Conservation (phyloP, 805 yeast genomes). For the Wickerhamiella brachini region DNA sequence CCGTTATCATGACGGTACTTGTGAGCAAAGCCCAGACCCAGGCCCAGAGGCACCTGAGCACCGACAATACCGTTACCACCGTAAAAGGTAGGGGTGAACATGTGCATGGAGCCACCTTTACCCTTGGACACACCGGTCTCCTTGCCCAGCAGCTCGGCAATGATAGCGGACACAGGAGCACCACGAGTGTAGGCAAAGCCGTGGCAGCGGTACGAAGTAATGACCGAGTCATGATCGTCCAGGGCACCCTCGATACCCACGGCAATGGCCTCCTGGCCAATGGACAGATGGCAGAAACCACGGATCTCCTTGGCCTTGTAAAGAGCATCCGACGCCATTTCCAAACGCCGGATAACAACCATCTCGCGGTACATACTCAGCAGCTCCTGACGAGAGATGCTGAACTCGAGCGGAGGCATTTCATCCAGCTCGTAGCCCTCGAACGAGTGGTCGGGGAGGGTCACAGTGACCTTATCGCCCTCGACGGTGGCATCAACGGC, state of each 20-base stretch:
- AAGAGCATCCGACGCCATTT: constrained; percentile 96
- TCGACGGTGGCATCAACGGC: background rate
- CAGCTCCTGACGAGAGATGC: constrained; percentile 66
- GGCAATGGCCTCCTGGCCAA: constrained; percentile 98
- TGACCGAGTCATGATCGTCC: constrained; percentile 69
- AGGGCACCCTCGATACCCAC: constrained; percentile 96
- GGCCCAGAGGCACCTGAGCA: constrained; percentile 97
- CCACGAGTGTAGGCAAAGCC: constrained; percentile 97
- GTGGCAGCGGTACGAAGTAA: constrained; percentile 98
- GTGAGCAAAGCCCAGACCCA: constrained; percentile 97
- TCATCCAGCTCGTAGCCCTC: constrained; percentile 71
- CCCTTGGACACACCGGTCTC: constrained; percentile 91
- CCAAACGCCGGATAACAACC: constrained; percentile 84
- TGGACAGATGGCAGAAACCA: constrained; percentile 97
- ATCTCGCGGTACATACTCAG: constrained; percentile 93
- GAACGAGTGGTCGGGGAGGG: constrained; percentile 66
- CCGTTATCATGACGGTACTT: constrained; percentile 67
- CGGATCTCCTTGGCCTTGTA: constrained; percentile 97
- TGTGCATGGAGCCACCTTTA: constrained; percentile 99
- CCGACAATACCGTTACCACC: constrained; percentile 99
- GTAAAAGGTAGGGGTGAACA: constrained; percentile 88
- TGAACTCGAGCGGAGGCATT: constrained; percentile 55
- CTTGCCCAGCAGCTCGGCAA: constrained; percentile 95
- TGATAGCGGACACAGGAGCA: constrained; percentile 72
- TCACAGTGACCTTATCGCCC: constrained; percentile 15